These are phyloP conservation scores for Pichia thaimueangensis DNA, from an alignment of 805 yeast genomes.

Conservation along the genomic window DNA sequence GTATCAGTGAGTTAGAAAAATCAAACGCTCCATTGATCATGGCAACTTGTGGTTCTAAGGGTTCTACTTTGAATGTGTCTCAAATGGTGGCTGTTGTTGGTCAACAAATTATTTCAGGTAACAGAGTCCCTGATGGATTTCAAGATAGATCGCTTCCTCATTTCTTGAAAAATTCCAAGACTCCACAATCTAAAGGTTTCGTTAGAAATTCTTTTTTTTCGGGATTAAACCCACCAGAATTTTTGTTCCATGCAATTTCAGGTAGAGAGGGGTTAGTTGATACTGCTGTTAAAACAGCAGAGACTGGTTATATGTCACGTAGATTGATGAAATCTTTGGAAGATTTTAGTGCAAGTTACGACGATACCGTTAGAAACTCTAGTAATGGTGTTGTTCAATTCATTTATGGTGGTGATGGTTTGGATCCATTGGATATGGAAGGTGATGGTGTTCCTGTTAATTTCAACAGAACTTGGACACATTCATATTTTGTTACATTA, in stretches of 20 bases:
- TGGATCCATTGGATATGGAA: slow-evolving; percentile 98
- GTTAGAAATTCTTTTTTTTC: slow-evolving; percentile 92
- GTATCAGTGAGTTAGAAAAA: slow-evolving; percentile 84
- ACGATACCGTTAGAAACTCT: slow-evolving; percentile 90
- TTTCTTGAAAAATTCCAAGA: slow-evolving; percentile 89
- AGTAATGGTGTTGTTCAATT: slow-evolving; percentile 96
- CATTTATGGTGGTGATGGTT: slow-evolving; percentile 96
- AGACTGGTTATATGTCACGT: slow-evolving; percentile 80
- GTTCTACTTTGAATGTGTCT: slow-evolving; percentile 94
- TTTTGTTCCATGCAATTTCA: slow-evolving; percentile 87
- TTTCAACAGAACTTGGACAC: slow-evolving; percentile 91
- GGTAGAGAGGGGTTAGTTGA: slow-evolving; percentile 99
- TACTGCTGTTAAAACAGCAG: slow-evolving; percentile 99
- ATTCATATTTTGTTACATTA: slow-evolving; percentile 70
- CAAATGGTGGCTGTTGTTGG: slow-evolving; percentile 99
- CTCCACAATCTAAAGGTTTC: slow-evolving; percentile 97
- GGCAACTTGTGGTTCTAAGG: slow-evolving; percentile 99
- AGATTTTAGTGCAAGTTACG: slow-evolving; percentile 90
- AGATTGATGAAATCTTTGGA: slow-evolving; percentile 96
- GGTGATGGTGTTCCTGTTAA: slow-evolving; percentile 97
- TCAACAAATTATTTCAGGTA: slow-evolving; percentile 97
- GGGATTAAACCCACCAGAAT: slow-evolving; percentile 95
- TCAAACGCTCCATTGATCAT: slow-evolving; percentile 94
- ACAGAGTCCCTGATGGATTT: slow-evolving; percentile 99
- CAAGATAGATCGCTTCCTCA: slow-evolving; percentile 98